Percentiles rank a stretch among this genome's conserved stretches.
Evolutionary conservation across 495 filamentous ascomycete genomes (phyloP).

Genomic region (Penicillium samsonianum): DNA sequence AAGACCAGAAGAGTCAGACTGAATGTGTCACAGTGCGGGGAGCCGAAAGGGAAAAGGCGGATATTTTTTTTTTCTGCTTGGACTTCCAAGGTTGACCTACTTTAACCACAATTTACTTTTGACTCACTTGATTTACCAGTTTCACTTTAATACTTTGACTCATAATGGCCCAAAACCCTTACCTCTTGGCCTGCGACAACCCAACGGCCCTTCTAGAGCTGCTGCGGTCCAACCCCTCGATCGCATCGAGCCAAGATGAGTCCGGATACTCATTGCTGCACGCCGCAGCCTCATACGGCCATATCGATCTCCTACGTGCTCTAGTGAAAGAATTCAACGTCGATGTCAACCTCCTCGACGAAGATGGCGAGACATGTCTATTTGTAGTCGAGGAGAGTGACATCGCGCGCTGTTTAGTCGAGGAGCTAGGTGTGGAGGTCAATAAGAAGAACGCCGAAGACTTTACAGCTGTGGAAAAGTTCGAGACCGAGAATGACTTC

Average conservation of each 20-base stretch:
- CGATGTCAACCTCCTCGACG: slow-evolving; percentile 75
- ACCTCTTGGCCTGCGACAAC: slow-evolving; percentile 77
- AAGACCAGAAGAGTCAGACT: slow-evolving; percentile 16
- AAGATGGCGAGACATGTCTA: slow-evolving; percentile 88
- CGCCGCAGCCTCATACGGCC: slow-evolving; percentile 88
- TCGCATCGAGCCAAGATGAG: slow-evolving; percentile 72
- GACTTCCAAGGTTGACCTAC: too few relatives aligned
- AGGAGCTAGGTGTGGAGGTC: slow-evolving; percentile 74
- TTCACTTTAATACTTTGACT: slow-evolving; percentile 12
- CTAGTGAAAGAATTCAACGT: slow-evolving; percentile 78
- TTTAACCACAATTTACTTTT: background rate
- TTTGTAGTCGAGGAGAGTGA: slow-evolving; percentile 80
- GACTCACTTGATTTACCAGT: background rate
- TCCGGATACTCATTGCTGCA: slow-evolving; percentile 91
- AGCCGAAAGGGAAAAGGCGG: slow-evolving; percentile 28
- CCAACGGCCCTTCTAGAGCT: slow-evolving; percentile 63
- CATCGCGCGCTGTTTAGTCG: slow-evolving; percentile 72
- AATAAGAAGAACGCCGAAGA: slow-evolving; percentile 63
- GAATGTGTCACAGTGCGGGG: slow-evolving; percentile 27
- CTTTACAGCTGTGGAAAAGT: slow-evolving; percentile 68
- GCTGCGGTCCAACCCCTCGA: slow-evolving; percentile 62
- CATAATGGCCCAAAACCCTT: slow-evolving; percentile 64
- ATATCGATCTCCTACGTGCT: slow-evolving; percentile 72
- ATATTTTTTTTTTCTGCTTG: slow-evolving; percentile 20
- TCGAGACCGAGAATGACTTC: slow-evolving; percentile 69